Evolutionary conservation across 2,329 filamentous ascomycete species (phyloP).

Genomic region (Trichophyton verrucosum): DNA sequence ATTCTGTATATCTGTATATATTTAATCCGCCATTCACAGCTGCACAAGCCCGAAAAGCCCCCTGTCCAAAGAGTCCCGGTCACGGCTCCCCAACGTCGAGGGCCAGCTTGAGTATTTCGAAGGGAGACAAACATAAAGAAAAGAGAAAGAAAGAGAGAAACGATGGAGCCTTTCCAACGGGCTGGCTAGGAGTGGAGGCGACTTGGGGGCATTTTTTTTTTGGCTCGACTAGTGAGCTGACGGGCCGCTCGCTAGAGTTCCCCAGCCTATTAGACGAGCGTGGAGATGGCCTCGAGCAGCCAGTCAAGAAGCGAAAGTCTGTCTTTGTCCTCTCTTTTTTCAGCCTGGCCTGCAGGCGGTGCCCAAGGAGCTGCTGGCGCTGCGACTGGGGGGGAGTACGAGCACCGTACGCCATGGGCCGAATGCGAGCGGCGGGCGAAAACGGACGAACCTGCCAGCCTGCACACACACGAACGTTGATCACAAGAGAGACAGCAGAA

Average conservation of each 20-base stretch:
- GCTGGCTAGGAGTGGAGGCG: neutral
- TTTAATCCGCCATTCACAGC: neutral
- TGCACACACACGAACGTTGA: neutral
- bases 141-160: neutral
- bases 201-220: neutral
- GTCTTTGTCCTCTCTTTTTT: neutral
- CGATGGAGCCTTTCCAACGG: neutral
- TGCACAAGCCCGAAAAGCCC: neutral
- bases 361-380: neutral
- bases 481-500: neutral
- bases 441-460: neutral
- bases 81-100: neutral
- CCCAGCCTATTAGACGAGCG: neutral
- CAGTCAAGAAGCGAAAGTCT: neutral
- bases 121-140: neutral
- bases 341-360: too few relatives aligned
- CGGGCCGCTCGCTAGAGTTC: neutral
- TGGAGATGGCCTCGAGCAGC: neutral
- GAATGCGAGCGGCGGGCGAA: neutral
- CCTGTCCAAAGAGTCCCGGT: neutral
- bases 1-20: neutral
- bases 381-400: neutral
- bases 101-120: neutral
- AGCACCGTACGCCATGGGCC: neutral
- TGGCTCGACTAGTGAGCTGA: neutral